Conservation (phyloP, 176 grass and related monocot genomes). For the Panicum miliaceum region DNA sequence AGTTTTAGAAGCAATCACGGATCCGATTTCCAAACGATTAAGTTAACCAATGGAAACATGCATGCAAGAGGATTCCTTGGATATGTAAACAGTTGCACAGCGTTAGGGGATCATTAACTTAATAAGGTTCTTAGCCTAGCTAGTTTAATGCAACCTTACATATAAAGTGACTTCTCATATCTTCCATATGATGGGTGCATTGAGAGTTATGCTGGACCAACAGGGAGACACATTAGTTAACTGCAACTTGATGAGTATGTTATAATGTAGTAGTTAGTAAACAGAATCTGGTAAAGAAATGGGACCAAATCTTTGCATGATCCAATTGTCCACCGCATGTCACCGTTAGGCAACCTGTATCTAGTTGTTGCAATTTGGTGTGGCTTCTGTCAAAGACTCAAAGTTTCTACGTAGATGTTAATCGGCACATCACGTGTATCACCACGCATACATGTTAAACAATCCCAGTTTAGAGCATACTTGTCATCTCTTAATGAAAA, state of each 20-base stretch:
- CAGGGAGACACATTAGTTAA: constrained; percentile 8
- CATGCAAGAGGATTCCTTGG: constrained; percentile 20
- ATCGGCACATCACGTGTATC: constrained; percentile 26
- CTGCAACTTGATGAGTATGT: constrained; percentile 12
- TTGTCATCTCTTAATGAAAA: neutral
- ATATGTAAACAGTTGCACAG: constrained; percentile 24
- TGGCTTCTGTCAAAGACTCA: constrained; percentile 34
- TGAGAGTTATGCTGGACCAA: constrained; percentile 28
- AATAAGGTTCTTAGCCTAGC: constrained; percentile 41
- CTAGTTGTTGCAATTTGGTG: constrained; percentile 50
- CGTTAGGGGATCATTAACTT: neutral
- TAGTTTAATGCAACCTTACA: constrained; percentile 35
- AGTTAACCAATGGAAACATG: constrained; percentile 32
- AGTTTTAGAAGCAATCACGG: constrained; percentile 10
- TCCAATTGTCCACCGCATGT: constrained; percentile 43
- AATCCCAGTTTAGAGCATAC: constrained; percentile 20
- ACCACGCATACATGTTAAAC: constrained; percentile 26
- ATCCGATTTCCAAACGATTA: constrained; percentile 9
- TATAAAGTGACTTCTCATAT: constrained; percentile 11
- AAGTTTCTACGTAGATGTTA: neutral
- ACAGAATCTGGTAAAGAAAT: constrained; percentile 53
- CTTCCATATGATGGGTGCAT: constrained; percentile 35
- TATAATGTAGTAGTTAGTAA: constrained; percentile 45
- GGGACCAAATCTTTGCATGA: constrained; percentile 44
- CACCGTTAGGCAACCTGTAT: constrained; percentile 40